A percentile compares a stretch with the other conserved stretches of the same genome.
Conservation (phyloP, 176 grass and related monocot species). For the Juncus effusus region DNA sequence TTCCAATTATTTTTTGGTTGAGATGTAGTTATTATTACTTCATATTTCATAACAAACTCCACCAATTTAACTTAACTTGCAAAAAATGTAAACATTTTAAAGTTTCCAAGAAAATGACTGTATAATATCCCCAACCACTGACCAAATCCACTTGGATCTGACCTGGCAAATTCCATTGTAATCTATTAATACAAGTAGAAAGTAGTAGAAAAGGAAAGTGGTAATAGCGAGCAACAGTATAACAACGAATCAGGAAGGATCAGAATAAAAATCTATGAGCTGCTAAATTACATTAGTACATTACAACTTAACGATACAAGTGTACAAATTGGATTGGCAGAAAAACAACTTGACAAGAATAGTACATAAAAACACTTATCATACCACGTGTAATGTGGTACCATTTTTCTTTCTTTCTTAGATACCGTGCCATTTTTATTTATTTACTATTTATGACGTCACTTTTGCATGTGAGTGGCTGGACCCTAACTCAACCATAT, state of each 20-base stretch:
- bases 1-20: background rate
- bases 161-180: too few relatives aligned
- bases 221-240: too few relatives aligned
- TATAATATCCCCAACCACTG: constrained; percentile 10
- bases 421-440: too few relatives aligned
- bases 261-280: too few relatives aligned
- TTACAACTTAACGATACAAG: background rate
- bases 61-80: constrained; percentile 8
- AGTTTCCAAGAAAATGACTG: constrained; percentile 47
- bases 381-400: background rate
- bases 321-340: constrained; percentile 7
- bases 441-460: too few relatives aligned
- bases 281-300: background rate
- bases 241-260: too few relatives aligned
- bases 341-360: constrained; percentile 4
- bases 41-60: background rate
- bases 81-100: constrained; percentile 22
- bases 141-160: constrained; percentile 1
- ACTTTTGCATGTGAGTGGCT: too few relatives aligned
- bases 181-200: too few relatives aligned
- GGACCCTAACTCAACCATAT: too few relatives aligned
- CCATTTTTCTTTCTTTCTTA: constrained; percentile 7
- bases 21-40: background rate
- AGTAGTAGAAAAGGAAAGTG: too few relatives aligned
- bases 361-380: background rate